Evolutionary conservation across 495 filamentous ascomycete species (phyloP).

Genomic region (Pyrenopolyporus hunteri): DNA sequence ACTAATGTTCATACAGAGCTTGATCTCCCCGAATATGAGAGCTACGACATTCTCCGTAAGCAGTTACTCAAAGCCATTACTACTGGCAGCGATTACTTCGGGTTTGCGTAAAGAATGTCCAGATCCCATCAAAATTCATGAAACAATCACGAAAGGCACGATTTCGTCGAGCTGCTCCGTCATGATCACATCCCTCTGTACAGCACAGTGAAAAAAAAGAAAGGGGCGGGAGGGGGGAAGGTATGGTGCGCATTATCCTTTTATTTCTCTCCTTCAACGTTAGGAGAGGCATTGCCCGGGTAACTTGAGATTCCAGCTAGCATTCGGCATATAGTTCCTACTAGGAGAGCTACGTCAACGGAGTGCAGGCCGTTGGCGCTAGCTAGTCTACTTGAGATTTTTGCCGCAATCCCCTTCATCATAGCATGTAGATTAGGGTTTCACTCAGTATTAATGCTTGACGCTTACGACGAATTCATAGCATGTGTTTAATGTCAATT

Average conservation of each 20-base stretch:
- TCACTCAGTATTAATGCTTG: slow-evolving; percentile 17
- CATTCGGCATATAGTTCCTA: slow-evolving; percentile 27
- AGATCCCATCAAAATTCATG: background rate
- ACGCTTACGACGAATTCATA: too few species aligned
- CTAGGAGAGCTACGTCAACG: slow-evolving; percentile 18
- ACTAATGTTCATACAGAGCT: slow-evolving; percentile 69
- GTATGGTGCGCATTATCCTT: slow-evolving; percentile 18
- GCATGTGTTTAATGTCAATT: too few species aligned
- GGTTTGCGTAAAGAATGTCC: slow-evolving; percentile 75
- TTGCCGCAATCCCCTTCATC: slow-evolving; percentile 8
- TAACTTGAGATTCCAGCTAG: slow-evolving; percentile 6
- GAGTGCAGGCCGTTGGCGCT: slow-evolving; percentile 39
- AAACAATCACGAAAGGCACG: background rate
- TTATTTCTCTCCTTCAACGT: slow-evolving; percentile 14
- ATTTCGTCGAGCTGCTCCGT: background rate
- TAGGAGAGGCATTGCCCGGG: slow-evolving; percentile 2
- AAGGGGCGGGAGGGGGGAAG: too few species aligned
- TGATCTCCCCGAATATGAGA: slow-evolving; percentile 98
- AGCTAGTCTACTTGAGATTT: slow-evolving; percentile 11
- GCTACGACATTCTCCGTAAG: slow-evolving; percentile 86
- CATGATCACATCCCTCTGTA: slow-evolving; percentile 26
- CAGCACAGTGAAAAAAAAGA: slow-evolving; percentile 27
- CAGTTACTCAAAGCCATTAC: slow-evolving; percentile 94
- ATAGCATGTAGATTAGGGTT: slow-evolving; percentile 33
- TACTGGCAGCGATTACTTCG: slow-evolving; percentile 95